Evolutionary conservation across 257 asterid genomes (phyloP), one percentile per base, ranked within the genome.

Genomic region (Dorcoceras hygrometricum): DNA sequence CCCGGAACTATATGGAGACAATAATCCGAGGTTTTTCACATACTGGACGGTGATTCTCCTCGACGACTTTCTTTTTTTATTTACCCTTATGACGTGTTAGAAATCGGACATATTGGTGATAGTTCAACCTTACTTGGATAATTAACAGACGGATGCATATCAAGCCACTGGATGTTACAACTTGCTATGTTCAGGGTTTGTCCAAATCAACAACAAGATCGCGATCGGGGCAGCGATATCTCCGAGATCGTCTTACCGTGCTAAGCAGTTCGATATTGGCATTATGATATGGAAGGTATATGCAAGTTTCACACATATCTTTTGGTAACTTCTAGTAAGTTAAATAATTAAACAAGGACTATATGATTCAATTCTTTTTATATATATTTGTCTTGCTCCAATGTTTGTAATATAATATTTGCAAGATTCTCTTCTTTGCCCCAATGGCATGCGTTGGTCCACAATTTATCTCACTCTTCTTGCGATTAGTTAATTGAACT

Each of bases 121-220:
- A 6, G 1, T 7, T 29, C 3, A 6, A 34, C 6, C 36, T 3
- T n/a, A n/a, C n/a, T 34, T 34, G 14, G 25, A 61, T 63, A 26
- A 12, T 8, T 23, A 62, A 67, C 86, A 91, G 98, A 87, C 87
- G 2, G 98, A 91, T 82, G 98, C 96, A 53, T 91, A 91, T 73
- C 95, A 89, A 87, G 88, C 96, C n/a, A 91, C 96, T 7, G 96
- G 96, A 68, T 91, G 98, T 83, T 91, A 89, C 84, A 91, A 91
- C 76, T 78, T 91, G 66, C 63, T 92, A 8, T 92, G 97, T 75
- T 89, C 98, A 6, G 98, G 98, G 1, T 89, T 89, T 36, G 89
- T 89, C 46, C 98, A 92, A 75, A 92, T 87, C 8, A 92, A 92
- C 76, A 87, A 80, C 67, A 89, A 81, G 66, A 92, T 92, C 8